phyloP scores from a whole-genome alignment of 208 protist species.

The Leptomonas pyrrhocoris region DNA sequence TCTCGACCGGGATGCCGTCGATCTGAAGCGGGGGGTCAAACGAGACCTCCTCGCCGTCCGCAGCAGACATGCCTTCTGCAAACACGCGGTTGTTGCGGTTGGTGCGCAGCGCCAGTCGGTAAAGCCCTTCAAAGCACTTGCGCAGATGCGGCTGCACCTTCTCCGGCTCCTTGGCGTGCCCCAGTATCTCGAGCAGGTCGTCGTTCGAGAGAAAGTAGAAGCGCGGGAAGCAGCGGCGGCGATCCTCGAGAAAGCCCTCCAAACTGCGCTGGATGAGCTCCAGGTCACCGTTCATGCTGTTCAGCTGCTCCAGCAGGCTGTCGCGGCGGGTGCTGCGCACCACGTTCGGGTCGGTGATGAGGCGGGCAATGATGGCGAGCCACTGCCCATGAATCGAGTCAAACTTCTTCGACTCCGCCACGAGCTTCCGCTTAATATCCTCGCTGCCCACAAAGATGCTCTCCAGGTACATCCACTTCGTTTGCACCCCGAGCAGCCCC shows the following conservation, averaged over 20 bases:
- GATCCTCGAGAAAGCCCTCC: slow-evolving; percentile 97
- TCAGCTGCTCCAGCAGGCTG: slow-evolving; percentile 92
- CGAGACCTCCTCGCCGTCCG: slow-evolving; percentile 95
- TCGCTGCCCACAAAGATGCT: slow-evolving; percentile 97
- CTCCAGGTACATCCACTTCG: slow-evolving; percentile 97
- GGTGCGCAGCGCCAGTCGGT: slow-evolving; percentile 85
- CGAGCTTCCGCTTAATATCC: slow-evolving; percentile 98
- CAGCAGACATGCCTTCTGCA: slow-evolving; percentile 82
- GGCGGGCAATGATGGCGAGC: slow-evolving; percentile 87
- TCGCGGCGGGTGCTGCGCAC: slow-evolving; percentile 87
- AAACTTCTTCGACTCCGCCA: slow-evolving; percentile 95
- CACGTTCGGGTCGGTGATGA: slow-evolving; percentile 91
- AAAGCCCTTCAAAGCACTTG: slow-evolving; percentile 98
- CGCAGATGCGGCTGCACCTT: slow-evolving; percentile 97
- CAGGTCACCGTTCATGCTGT: slow-evolving; percentile 93
- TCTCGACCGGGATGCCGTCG: slow-evolving; percentile 93
- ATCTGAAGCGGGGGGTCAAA: slow-evolving; percentile 88
- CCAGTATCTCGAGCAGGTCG: slow-evolving; percentile 98
- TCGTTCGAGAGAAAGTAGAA: slow-evolving; percentile 99
- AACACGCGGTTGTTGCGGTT: slow-evolving; percentile 70
- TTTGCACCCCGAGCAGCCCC: slow-evolving; percentile 91
- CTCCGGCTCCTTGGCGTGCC: slow-evolving; percentile 95
- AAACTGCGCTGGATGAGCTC: slow-evolving; percentile 98
- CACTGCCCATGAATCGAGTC: slow-evolving; percentile 95
- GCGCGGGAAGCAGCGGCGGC: slow-evolving; percentile 95